Evolutionary conservation across 768 basidiomycete genomes (phyloP), one percentile per base, ranked within the genome.

Genomic region (Tulasnella sp.): DNA sequence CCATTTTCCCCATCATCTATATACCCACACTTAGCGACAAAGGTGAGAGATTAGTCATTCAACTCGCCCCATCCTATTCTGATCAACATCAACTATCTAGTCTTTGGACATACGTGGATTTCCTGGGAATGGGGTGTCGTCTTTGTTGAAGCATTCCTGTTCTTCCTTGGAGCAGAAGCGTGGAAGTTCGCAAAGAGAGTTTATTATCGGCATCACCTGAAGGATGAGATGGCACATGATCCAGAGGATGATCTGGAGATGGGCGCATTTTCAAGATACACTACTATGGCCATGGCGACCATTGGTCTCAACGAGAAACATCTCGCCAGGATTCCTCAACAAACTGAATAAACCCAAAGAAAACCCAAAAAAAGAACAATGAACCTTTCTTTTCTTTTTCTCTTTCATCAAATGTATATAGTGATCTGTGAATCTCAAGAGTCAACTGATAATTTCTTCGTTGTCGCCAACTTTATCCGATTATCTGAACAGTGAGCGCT

Each of bases 101-200:
- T 66, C 19, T 68, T 70, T 63, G 59, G 65, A 16, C 58, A 67
- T 45, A 54, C 53, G 3, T 47, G 60, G 1, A 58, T 67, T 35
- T 58, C 57, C 8, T 67, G 64, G 69, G 67, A 64, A 55, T 69
- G 68, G 68, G 66, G 65, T 10, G 57, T 66, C 48, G 59, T 67
- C 16, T 62, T 64, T 49, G 59, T 60, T 15, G 49, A 54, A 1
- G 40, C 58, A 15, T 4, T 61, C 20, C n/a, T 60, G 41, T 65
- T 59, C 56, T 7, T 60, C 45, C 22, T 46, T n/a, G 15, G 50
- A 25, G n/a, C 48, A 22, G 60, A 61, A 29, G 13, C 25, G 6
- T 56, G 54, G 54, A 56, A 56, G 29, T 44, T 52, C 27, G 40
- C 37, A 10, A 51, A 51, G 16, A 39, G 49, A 19, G 20, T 51